phyloP scores from a whole-genome alignment of 805 yeast species.

The Metschnikowia koreensis region DNA sequence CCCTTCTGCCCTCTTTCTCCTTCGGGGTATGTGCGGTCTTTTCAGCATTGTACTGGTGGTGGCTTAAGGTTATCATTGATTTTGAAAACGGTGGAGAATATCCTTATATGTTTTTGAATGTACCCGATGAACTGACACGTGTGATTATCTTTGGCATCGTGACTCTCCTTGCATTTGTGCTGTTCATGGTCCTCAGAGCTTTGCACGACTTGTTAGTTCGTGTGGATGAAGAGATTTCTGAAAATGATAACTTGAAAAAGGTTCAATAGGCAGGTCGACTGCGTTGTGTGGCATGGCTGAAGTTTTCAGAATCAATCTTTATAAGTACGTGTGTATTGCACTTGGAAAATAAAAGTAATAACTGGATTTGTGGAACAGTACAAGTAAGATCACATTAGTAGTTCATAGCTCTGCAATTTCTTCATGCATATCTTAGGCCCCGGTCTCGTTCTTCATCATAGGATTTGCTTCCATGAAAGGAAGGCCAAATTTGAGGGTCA shows the following conservation, averaged over 20 bases:
- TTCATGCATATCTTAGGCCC: too few relatives aligned
- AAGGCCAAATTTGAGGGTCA: too few relatives aligned
- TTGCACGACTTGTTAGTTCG: slow-evolving; percentile 22
- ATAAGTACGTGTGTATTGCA: background rate
- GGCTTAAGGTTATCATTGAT: slow-evolving; percentile 48
- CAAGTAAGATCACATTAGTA: background rate
- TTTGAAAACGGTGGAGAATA: slow-evolving; percentile 47
- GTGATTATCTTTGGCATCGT: slow-evolving; percentile 49
- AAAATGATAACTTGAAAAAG: background rate
- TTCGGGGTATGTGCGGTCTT: slow-evolving; percentile 37
- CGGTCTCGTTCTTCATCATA: too few relatives aligned
- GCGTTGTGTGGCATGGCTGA: background rate
- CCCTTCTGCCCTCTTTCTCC: slow-evolving; percentile 33
- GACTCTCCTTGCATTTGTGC: slow-evolving; percentile 30
- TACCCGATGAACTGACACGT: slow-evolving; percentile 42
- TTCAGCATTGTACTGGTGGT: slow-evolving; percentile 52
- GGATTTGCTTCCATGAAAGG: too few relatives aligned
- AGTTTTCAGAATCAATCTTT: background rate
- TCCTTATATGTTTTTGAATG: slow-evolving; percentile 70
- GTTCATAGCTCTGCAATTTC: too few relatives aligned
- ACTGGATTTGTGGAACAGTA: background rate
- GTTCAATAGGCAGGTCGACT: background rate
- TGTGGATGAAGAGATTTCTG: background rate
- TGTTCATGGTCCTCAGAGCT: slow-evolving; percentile 28
- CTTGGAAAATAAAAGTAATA: background rate